phyloP scores from a whole-genome alignment of 2,329 filamentous ascomycete species.

The Parasarocladium wereldwijsianum region DNA sequence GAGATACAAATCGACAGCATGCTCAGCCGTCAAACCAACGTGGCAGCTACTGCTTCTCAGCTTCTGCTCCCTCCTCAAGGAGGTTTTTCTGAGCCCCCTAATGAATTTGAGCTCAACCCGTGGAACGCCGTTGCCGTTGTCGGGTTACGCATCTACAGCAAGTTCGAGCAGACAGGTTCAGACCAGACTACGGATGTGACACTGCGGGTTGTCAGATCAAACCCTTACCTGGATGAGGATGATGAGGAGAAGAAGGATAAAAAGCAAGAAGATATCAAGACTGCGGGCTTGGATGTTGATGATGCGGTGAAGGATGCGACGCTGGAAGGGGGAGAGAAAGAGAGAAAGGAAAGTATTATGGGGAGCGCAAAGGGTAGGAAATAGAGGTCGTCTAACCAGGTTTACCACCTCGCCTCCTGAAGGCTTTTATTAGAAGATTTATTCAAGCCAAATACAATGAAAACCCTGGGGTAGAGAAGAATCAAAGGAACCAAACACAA shows the following conservation, averaged over 20 bases:
- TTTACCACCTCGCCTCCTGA: no score
- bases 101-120: slow-evolving; percentile 39
- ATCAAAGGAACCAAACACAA: no score
- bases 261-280: slow-evolving; percentile 13
- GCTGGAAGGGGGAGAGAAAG: slow-evolving; percentile 16
- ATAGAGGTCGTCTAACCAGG: no score
- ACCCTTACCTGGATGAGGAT: slow-evolving; percentile 15
- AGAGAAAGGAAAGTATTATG: slow-evolving; percentile 21
- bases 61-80: slow-evolving; percentile 18
- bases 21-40: slow-evolving; percentile 4
- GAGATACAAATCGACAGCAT: slow-evolving; percentile 16
- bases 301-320: slow-evolving; percentile 31
- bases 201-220: slow-evolving; percentile 24
- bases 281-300: slow-evolving; percentile 25
- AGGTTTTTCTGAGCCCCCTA: no score
- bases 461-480: no score
- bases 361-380: slow-evolving; percentile 9
- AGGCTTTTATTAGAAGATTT: no score
- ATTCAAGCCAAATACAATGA: no score
- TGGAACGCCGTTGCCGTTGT: slow-evolving; percentile 53
- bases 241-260: slow-evolving; percentile 10
- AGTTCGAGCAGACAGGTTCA: slow-evolving; percentile 19
- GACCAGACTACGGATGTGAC: slow-evolving; percentile 19
- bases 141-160: slow-evolving; percentile 46
- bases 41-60: neutral